Percentiles rank a stretch among this genome's conserved stretches.
phyloP scores from a whole-genome alignment of 2,329 filamentous ascomycete genomes.

The Chalara sp. region DNA sequence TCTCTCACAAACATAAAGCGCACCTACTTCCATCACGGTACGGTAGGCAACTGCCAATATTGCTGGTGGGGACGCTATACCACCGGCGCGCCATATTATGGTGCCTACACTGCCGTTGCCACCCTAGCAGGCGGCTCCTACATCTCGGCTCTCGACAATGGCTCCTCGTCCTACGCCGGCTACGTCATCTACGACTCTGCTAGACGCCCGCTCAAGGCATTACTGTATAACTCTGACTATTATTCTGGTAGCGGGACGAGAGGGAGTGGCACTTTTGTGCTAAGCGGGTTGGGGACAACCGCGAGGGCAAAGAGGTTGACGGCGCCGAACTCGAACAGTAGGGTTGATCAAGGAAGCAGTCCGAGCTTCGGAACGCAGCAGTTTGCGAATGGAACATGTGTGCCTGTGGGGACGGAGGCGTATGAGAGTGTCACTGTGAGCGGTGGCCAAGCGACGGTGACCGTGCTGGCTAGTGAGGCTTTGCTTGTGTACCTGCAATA shows the following conservation, averaged over 20 bases:
- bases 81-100: constrained; percentile 24
- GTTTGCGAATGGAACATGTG: constrained; percentile 40
- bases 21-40: constrained; percentile 24
- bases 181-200: constrained; percentile 19
- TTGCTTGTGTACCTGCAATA: constrained; percentile 37
- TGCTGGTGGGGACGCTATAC: constrained; percentile 23
- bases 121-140: constrained; percentile 19
- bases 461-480: constrained; percentile 39
- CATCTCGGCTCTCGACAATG: constrained; percentile 17
- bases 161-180: constrained; percentile 13
- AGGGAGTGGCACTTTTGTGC: constrained; percentile 13
- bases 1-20: constrained; percentile 15
- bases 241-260: constrained; percentile 17
- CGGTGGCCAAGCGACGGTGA: constrained; percentile 33
- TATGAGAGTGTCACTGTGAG: constrained; percentile 30
- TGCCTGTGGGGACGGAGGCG: constrained; percentile 32
- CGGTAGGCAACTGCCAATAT: constrained; percentile 26
- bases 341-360: constrained; percentile 36
- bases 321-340: constrained; percentile 34
- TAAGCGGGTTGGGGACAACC: constrained; percentile 12
- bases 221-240: constrained; percentile 24
- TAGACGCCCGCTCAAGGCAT: constrained; percentile 8
- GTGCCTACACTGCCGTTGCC: constrained; percentile 19
- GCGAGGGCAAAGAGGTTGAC: constrained; percentile 25
- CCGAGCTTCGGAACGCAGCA: constrained; percentile 39